A percentile compares a stretch with the other conserved stretches of the same genome.
Evolutionary conservation across 192 early-diverging fungal genomes (phyloP).

Genomic region (Podila verticillata): DNA sequence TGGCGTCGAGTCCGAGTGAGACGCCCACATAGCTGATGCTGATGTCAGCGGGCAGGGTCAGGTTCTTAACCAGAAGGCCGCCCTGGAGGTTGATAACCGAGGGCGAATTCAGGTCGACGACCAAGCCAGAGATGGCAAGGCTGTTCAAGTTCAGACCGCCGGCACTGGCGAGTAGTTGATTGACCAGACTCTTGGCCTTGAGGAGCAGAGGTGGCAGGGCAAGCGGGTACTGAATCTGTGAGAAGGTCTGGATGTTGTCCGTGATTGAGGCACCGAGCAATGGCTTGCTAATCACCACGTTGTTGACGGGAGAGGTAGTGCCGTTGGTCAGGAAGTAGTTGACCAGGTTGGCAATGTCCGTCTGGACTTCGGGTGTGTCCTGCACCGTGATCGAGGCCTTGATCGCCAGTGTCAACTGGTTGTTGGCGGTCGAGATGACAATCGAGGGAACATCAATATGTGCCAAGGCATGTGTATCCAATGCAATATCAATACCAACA

Average conservation of each 20-base stretch:
- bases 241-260: slow-evolving; percentile 43
- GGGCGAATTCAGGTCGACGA: slow-evolving; percentile 46
- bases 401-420: slow-evolving; percentile 28
- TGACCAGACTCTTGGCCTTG: slow-evolving; percentile 16
- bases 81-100: slow-evolving; percentile 36
- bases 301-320: slow-evolving; percentile 32
- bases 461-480: slow-evolving; percentile 33
- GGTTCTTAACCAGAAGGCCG: slow-evolving; percentile 24
- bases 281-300: slow-evolving; percentile 32
- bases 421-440: slow-evolving; percentile 38
- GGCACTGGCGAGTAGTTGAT: slow-evolving; percentile 26
- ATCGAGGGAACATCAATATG: slow-evolving; percentile 47
- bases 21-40: slow-evolving; percentile 45
- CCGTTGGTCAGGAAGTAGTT: slow-evolving; percentile 41
- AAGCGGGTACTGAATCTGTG: slow-evolving; percentile 26
- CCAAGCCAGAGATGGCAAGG: slow-evolving; percentile 29
- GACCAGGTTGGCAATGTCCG: slow-evolving; percentile 42
- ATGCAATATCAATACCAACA: slow-evolving; percentile 43
- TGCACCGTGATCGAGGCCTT: slow-evolving; percentile 37
- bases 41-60: slow-evolving; percentile 33
- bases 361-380: slow-evolving; percentile 34
- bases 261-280: slow-evolving; percentile 29
- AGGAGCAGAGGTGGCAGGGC: slow-evolving; percentile 14
- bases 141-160: slow-evolving; percentile 34
- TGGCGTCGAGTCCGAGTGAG: slow-evolving; percentile 29